Evolutionary conservation across 1,284 basidiomycete species (phyloP).

Genomic region (Fomitopsis schrenkii): DNA sequence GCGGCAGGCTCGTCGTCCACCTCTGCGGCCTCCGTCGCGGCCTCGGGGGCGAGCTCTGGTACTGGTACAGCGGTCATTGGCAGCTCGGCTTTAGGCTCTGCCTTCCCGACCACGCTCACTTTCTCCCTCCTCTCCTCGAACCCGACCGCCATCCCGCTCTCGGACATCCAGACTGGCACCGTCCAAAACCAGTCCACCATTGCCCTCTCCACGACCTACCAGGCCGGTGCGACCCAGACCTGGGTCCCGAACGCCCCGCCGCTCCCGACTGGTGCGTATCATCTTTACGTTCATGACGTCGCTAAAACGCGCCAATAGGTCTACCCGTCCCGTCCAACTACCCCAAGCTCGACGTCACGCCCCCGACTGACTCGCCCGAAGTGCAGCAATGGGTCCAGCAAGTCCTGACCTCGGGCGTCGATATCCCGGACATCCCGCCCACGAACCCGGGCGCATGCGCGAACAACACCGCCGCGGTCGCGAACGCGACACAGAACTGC

Average conservation of each 20-base stretch:
- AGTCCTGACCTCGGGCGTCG: conserved; percentile 48
- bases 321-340: conserved; percentile 52
- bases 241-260: conserved; percentile 43
- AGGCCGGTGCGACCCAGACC: conserved; percentile 42
- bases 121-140: conserved; percentile 48
- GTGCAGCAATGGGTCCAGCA: conserved; percentile 74
- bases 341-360: conserved; percentile 64
- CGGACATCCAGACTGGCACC: conserved; percentile 38
- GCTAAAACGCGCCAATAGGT: conserved; percentile 23
- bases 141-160: conserved; percentile 55
- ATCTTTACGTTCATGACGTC: neutral
- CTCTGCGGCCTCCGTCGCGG: neutral
- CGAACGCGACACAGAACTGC: conserved; percentile 48
- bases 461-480: conserved; percentile 55
- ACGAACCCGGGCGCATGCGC: conserved; percentile 59
- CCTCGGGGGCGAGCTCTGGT: no score
- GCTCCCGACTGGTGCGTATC: conserved; percentile 41
- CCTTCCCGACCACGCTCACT: conserved; percentile 21
- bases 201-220: conserved; percentile 33
- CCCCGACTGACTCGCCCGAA: conserved; percentile 63
- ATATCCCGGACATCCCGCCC: conserved; percentile 47
- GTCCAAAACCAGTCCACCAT: conserved; percentile 34
- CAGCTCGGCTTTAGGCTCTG: neutral
- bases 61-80: neutral
- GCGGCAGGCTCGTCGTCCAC: neutral